phyloP scores from a whole-genome alignment of 192 early-diverging fungal species.

The Phlyctochytrium bullatum region DNA sequence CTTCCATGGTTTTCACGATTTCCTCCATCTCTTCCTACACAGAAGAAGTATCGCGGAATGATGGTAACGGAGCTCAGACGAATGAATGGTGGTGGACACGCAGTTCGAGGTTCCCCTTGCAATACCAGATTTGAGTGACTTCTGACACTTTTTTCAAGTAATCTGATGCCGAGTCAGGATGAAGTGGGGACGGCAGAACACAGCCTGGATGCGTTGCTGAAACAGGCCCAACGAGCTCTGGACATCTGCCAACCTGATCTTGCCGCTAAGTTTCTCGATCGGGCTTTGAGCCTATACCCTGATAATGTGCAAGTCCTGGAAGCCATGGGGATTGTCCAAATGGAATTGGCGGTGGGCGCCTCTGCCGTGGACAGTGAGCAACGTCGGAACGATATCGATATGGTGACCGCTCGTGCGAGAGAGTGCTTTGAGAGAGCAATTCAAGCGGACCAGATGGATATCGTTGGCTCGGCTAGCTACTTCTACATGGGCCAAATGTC shows the following conservation, averaged over 20 bases:
- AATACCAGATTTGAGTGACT: background rate
- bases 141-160: background rate
- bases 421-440: constrained; percentile 68
- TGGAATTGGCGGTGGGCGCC: constrained; percentile 66
- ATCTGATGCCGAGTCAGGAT: no score
- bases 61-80: background rate
- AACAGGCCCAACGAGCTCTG: constrained; percentile 38
- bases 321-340: constrained; percentile 67
- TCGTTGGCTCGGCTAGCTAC: constrained; percentile 64
- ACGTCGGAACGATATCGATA: constrained; percentile 11
- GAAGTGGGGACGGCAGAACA: background rate
- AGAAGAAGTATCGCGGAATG: background rate
- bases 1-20: no score
- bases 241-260: constrained; percentile 75
- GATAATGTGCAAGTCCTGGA: constrained; percentile 58
- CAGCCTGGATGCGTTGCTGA: background rate
- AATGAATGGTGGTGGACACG: background rate
- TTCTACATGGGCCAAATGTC: constrained; percentile 72
- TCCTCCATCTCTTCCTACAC: no score
- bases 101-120: background rate
- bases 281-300: constrained; percentile 64
- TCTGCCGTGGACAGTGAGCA: constrained; percentile 51
- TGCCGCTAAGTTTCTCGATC: constrained; percentile 67
- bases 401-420: constrained; percentile 11
- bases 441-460: constrained; percentile 65